A percentile compares a stretch with the other conserved stretches of the same genome.
Evolutionary conservation across 164 flowering plant genomes (phyloP).

Genomic region (Chloranthus sessilifolius): DNA sequence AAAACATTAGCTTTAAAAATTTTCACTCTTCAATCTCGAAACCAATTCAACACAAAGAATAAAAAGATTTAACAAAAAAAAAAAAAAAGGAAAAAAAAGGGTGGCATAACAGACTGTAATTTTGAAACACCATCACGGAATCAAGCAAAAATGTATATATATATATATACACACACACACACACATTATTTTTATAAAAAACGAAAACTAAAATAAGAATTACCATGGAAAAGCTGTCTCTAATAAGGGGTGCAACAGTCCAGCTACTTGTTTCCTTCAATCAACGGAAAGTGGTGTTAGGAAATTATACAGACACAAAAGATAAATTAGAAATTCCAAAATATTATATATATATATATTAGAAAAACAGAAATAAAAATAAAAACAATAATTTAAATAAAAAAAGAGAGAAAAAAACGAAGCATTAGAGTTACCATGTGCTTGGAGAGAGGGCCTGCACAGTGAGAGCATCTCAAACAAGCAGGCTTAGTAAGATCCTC

Average conservation of each 20-base stretch:
- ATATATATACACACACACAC: not conserved
- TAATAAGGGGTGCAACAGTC: slow-evolving; percentile 63
- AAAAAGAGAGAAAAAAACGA: too few species aligned
- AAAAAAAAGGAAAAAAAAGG: not conserved
- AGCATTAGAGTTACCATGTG: slow-evolving; percentile 37
- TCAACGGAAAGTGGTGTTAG: too few species aligned
- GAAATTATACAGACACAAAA: too few species aligned
- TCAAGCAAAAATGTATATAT: too few species aligned
- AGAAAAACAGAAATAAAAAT: too few species aligned
- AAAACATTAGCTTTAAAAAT: not conserved
- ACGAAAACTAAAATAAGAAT: not conserved
- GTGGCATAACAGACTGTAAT: not conserved
- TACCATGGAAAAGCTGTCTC: slow-evolving; percentile 94
- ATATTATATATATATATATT: too few species aligned
- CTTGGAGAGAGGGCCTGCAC: slow-evolving; percentile 90
- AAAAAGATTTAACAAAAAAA: not conserved
- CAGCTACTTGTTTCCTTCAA: slow-evolving; percentile 77
- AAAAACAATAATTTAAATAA: too few species aligned
- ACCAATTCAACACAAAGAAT: not conserved
- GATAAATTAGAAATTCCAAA: too few species aligned
- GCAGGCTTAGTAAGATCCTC: slow-evolving; percentile 17
- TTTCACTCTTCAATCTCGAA: slow-evolving; percentile 5
- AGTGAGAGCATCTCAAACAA: slow-evolving; percentile 55
- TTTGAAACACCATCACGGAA: too few species aligned
- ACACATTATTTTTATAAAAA: not conserved